Evolutionary conservation across 202 grass and related monocot species (phyloP), one percentile per base, ranked within the genome.

Genomic region (Setaria italica): DNA sequence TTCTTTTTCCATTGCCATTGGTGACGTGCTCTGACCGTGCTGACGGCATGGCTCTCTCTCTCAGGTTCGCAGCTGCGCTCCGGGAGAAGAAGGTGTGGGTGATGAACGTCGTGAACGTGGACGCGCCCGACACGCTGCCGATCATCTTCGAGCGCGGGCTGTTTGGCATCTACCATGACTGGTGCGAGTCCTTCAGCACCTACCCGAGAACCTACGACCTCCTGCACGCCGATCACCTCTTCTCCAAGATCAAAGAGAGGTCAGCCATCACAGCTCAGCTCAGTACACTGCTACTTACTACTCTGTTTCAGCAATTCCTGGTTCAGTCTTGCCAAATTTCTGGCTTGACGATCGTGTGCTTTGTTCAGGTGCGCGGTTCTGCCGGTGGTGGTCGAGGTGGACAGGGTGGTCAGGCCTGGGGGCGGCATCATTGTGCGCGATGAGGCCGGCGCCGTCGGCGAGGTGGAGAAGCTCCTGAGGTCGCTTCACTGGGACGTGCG

Each of bases 111-210:
- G 96, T 96, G 57, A 99, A 92, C 53, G 83, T 94, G 0, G 96
- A 99, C 51, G 91, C 90, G 32, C 76, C 93, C 2, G 91, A 96
- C 85, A 99, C 96, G 69, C 86, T 99, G 53, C 93, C 96, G 10
- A 87, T 96, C 74, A 96, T 99, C 84, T 99, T 92, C 34, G 93
- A 99, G 81, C 91, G 96, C 6, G 96, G 96, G n/a, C 88, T 99
- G 9, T 81, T 99, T 12, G 96, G 96, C 53, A 94, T 99, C 32
- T 96, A 99, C 85, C 96, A 99, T 81, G 96, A 99, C 68, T 99
- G 96, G 96, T 99, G 96, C 72, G 96, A 99, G 82, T 99, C 96
- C 4, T 99, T 99, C 78, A 99, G 96, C 90, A 94, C 93, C 56
- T 99, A 99, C 83, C 96, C 96, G 51, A 95, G 96, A 67, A 91